A percentile compares a stretch with the other conserved stretches of the same genome.
phyloP scores from a whole-genome alignment of 495 filamentous ascomycete species.

The Staphylotrichum tortipilum region DNA sequence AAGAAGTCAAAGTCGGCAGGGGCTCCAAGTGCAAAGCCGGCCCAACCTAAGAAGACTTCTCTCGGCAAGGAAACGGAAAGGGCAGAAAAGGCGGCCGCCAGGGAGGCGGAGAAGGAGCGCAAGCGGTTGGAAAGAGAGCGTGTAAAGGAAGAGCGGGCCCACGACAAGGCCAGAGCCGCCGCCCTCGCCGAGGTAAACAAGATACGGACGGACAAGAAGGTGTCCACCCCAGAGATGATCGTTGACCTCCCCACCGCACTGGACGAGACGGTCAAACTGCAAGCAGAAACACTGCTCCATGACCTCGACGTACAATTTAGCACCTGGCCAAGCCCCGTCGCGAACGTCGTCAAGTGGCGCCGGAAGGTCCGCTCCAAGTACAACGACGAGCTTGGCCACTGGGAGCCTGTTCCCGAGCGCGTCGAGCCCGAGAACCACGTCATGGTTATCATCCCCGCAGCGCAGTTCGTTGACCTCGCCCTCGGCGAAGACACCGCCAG shows the following conservation, averaged over 20 bases:
- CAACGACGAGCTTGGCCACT: slow-evolving; percentile 52
- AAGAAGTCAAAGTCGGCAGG: not conserved
- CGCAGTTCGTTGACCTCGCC: slow-evolving; percentile 59
- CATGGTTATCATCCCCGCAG: slow-evolving; percentile 55
- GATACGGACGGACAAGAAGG: slow-evolving; percentile 65
- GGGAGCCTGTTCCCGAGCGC: slow-evolving; percentile 53
- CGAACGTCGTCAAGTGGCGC: slow-evolving; percentile 64
- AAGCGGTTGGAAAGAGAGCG: slow-evolving; percentile 43
- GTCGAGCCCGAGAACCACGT: slow-evolving; percentile 59
- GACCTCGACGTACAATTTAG: slow-evolving; percentile 32
- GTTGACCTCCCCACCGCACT: slow-evolving; percentile 59
- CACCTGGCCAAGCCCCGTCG: slow-evolving; percentile 39
- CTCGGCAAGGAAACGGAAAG: slow-evolving; percentile 29
- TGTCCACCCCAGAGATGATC: slow-evolving; percentile 75
- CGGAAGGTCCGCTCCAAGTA: slow-evolving; percentile 57
- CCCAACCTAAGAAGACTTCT: slow-evolving; percentile 22
- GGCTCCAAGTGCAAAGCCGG: slow-evolving; percentile 1
- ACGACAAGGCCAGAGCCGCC: slow-evolving; percentile 56
- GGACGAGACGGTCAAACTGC: slow-evolving; percentile 44
- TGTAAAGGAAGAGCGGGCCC: slow-evolving; percentile 50
- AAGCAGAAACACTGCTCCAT: slow-evolving; percentile 48
- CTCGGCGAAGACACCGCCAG: slow-evolving; percentile 34
- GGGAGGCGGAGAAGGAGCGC: slow-evolving; percentile 48
- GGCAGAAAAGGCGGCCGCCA: slow-evolving; percentile 29
- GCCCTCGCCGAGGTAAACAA: slow-evolving; percentile 71